Evolutionary conservation across 495 filamentous ascomycete species (phyloP).

Genomic region (Xylaria cubensis): DNA sequence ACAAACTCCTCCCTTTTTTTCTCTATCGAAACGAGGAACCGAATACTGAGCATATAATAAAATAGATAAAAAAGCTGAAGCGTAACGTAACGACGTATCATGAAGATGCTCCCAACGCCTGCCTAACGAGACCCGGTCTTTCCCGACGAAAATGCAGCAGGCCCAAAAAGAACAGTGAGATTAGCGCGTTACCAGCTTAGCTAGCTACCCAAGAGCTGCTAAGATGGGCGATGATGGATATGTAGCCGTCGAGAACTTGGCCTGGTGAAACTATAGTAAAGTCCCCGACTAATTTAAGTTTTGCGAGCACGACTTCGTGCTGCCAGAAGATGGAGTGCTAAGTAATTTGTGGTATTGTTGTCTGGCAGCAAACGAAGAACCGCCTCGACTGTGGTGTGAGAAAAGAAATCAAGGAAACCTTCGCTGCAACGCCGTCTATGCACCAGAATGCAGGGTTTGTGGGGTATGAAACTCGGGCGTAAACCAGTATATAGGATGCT

Average conservation of each 20-base stretch:
- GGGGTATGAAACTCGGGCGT: constrained; percentile 24
- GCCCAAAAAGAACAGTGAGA: constrained; percentile 4
- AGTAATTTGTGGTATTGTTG: not conserved
- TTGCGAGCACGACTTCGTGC: not conserved
- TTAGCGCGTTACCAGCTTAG: not conserved
- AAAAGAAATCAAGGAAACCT: constrained; percentile 22
- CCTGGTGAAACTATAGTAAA: not conserved
- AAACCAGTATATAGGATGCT: constrained; percentile 23
- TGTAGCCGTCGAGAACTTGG: not conserved
- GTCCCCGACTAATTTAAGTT: not conserved
- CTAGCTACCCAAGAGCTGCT: not conserved
- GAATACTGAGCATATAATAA: constrained; percentile 1
- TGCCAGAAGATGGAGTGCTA: not conserved
- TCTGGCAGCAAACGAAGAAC: not conserved
- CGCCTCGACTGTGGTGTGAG: not conserved
- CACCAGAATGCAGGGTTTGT: constrained; percentile 26
- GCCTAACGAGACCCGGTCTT: constrained; percentile 10
- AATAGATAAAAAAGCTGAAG: not conserved
- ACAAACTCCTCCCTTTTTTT: constrained; percentile 14
- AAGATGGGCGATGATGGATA: not conserved
- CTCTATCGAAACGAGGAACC: constrained; percentile 16
- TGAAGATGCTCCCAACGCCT: constrained; percentile 19
- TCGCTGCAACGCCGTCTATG: constrained; percentile 30
- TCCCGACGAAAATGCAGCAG: constrained; percentile 28
- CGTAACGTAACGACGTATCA: constrained; percentile 15